A percentile compares a stretch with the other conserved stretches of the same genome.
These are phyloP conservation scores for Phytopythium delawarense DNA, from an alignment of 352 stramenopile species.

Conservation along the genomic window DNA sequence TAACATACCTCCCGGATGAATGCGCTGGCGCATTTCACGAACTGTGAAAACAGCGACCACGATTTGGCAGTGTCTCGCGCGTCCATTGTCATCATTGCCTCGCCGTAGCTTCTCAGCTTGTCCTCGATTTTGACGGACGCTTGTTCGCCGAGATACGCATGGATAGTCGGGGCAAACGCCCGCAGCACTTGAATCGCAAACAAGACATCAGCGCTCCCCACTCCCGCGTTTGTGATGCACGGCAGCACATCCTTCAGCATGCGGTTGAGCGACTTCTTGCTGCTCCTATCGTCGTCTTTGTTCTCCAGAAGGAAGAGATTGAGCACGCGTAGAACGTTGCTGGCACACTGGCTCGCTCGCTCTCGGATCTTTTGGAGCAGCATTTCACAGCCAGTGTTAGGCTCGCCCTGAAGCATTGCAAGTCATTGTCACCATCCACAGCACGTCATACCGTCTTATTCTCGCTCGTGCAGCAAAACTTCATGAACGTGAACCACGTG, in stretches of 20 bases:
- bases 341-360: conserved; percentile 43
- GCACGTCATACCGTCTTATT: conserved; percentile 60
- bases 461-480: conserved; percentile 56
- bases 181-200: conserved; percentile 60
- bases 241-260: conserved; percentile 72
- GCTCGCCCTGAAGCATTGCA: neutral
- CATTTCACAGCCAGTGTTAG: neutral
- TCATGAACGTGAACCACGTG: conserved; percentile 67
- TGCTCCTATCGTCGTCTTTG: conserved; percentile 26
- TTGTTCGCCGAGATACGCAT: conserved; percentile 43
- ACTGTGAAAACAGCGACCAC: conserved; percentile 56
- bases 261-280: conserved; percentile 68
- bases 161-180: conserved; percentile 37
- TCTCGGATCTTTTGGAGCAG: conserved; percentile 53
- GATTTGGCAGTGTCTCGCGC: conserved; percentile 41
- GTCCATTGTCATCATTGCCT: conserved; percentile 59
- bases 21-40: conserved; percentile 46
- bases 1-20: conserved; percentile 53
- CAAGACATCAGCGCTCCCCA: conserved; percentile 26
- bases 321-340: conserved; percentile 38
- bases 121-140: conserved; percentile 66
- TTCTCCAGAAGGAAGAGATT: conserved; percentile 31
- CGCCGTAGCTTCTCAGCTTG: conserved; percentile 59
- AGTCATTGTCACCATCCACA: neutral
- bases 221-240: conserved; percentile 42